These are phyloP conservation scores for Juncus inflexus DNA, from an alignment of 176 grass and related monocot species.

Conservation along the genomic window DNA sequence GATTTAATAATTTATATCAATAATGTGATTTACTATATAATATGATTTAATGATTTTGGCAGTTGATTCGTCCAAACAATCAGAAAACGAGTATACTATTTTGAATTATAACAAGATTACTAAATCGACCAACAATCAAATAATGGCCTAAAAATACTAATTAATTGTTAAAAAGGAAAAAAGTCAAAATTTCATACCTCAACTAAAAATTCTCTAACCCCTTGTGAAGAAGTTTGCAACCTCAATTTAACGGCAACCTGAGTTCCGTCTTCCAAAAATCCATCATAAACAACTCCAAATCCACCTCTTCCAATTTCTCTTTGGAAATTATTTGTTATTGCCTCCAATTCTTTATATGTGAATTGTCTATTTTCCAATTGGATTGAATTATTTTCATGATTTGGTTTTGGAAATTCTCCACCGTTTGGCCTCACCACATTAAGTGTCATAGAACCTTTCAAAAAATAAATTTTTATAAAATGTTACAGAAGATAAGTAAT, in stretches of 20 bases:
- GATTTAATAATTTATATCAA: no score
- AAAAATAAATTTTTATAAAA: not conserved
- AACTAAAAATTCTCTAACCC: conserved; percentile 43
- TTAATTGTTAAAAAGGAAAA: no score
- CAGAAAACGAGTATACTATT: no score
- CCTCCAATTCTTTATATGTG: conserved; percentile 38
- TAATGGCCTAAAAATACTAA: no score
- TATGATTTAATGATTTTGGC: no score
- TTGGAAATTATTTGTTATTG: conserved; percentile 51
- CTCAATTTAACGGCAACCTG: conserved; percentile 59
- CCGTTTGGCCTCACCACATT: conserved; percentile 9
- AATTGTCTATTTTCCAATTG: conserved; percentile 45
- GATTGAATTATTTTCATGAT: not conserved
- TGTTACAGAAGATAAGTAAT: conserved; percentile 20
- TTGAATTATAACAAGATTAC: no score
- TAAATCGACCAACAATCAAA: no score
- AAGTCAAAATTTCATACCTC: conserved; percentile 35
- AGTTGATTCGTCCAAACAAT: no score
- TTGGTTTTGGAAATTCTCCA: not conserved
- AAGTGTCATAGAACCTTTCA: not conserved
- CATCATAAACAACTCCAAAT: conserved; percentile 53
- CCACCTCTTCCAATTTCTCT: conserved; percentile 47
- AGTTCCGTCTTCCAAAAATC: conserved; percentile 44
- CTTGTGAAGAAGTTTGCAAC: conserved; percentile 42
- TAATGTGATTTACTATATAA: no score